A percentile compares a stretch with the other conserved stretches of the same genome.
Evolutionary conservation across 345 rosid species (phyloP).

Genomic region (Linum tenue): DNA sequence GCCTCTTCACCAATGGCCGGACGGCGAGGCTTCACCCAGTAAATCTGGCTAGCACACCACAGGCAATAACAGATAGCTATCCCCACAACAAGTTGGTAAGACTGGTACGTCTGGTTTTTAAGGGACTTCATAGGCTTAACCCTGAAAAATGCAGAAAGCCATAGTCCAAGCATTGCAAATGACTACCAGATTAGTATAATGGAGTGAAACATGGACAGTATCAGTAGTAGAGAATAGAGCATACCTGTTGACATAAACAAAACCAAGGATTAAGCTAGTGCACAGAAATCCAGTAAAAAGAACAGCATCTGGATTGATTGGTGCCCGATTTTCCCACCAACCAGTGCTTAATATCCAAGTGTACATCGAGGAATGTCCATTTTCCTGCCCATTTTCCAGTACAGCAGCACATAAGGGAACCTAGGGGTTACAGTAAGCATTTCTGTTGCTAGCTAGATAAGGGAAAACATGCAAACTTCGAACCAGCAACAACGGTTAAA

Average conservation of each 20-base stretch:
- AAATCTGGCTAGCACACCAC: slow-evolving; percentile 63
- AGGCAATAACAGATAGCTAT: slow-evolving; percentile 38
- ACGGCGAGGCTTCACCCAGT: slow-evolving; percentile 43
- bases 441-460: no score
- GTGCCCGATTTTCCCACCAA: slow-evolving; percentile 58
- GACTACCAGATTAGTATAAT: background rate
- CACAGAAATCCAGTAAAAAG: slow-evolving; percentile 44
- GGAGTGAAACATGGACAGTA: background rate
- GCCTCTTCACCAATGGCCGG: slow-evolving; percentile 76
- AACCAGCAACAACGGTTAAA: no score
- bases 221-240: background rate
- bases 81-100: slow-evolving; percentile 28
- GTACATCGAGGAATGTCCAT: slow-evolving; percentile 50
- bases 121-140: slow-evolving; percentile 19
- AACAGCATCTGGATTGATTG: slow-evolving; percentile 56
- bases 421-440: no score
- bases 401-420: no score
- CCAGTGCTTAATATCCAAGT: slow-evolving; percentile 65
- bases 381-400: slow-evolving; percentile 31
- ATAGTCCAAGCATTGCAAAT: background rate
- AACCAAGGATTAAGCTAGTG: slow-evolving; percentile 41
- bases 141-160: slow-evolving; percentile 23
- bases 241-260: slow-evolving; percentile 57
- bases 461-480: no score
- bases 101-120: slow-evolving; percentile 25